Percentiles rank a stretch among this genome's conserved stretches.
Conservation (phyloP, 495 filamentous ascomycete genomes). For the Podospora anserina region DNA sequence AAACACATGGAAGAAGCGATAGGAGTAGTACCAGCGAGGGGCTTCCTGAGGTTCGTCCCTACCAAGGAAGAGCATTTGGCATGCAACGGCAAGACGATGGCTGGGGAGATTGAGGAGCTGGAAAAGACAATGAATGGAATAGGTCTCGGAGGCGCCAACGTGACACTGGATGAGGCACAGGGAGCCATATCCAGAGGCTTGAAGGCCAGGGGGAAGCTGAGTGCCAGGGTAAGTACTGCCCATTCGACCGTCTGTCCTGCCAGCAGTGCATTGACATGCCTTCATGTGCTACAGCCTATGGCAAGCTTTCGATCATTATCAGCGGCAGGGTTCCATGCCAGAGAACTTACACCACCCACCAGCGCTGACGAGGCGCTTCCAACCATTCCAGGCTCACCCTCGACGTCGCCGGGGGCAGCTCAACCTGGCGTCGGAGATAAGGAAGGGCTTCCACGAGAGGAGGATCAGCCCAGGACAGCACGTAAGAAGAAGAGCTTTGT, state of each 20-base stretch:
- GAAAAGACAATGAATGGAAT: conserved; percentile 33
- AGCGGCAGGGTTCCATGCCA: conserved; percentile 8
- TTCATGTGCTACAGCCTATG: conserved; percentile 18
- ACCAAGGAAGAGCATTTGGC: conserved; percentile 68
- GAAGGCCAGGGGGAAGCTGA: conserved; percentile 32
- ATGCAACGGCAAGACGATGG: conserved; percentile 63
- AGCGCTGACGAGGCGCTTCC: conserved; percentile 28
- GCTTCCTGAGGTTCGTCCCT: conserved; percentile 67
- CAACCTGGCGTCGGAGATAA: neutral
- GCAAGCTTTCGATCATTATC: conserved; percentile 20
- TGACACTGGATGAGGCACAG: neutral
- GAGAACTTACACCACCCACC: conserved; percentile 28
- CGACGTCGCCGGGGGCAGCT: neutral
- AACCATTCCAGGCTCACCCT: conserved; percentile 18
- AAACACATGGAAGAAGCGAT: conserved; percentile 64
- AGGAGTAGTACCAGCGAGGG: conserved; percentile 59
- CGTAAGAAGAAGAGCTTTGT: conserved; percentile 54
- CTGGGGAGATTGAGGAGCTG: conserved; percentile 63
- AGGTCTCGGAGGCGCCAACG: neutral
- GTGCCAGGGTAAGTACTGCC: conserved; percentile 29
- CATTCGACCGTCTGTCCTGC: neutral
- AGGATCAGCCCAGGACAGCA: conserved; percentile 31
- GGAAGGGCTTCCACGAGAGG: neutral
- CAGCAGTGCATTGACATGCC: neutral
- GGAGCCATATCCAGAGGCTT: conserved; percentile 7